Base-by-base conservation (phyloP, 257 asterid species). In the Lycium barbarum region DNA sequence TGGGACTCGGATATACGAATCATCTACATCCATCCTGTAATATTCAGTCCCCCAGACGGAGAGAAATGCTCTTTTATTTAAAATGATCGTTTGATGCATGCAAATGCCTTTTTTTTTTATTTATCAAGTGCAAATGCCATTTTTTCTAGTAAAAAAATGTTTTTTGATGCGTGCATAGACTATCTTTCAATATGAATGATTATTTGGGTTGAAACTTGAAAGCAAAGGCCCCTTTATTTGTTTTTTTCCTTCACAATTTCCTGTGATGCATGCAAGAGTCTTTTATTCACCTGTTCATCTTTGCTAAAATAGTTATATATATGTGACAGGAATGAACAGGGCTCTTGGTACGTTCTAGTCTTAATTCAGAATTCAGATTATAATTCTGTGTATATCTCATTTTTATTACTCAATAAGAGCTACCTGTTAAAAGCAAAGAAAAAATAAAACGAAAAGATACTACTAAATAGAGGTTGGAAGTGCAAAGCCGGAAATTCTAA, bases 391-490 rank as follows among this genome's bases (percentile, higher is more conserved):
- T 76, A 13, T 26, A 51, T 26, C 65, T 49, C 65, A 51, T 26
- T 76, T 73, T 26, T 53, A 76, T 47, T 33, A 8, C 82, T 15
- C 45, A 53, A 14, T 53, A 53, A 53, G 82, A 78, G 20, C 45
- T 15, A 76, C 45, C 82, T 78, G 49, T 3, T 33, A 53, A 51
- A 51, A 51, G 26, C 81, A 13, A 74, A 74, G 33, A 26, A 26
- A 59, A 59, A 59, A 0, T 6, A 18, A 10, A 40, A n/a, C 4
- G 9, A 10, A 45, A n/a, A 45, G 38, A 72, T 43, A n/a, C 57
- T 72, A 45, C 58, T 53, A 26, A 53, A 35, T 78, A 26, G 82
- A 53, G 82, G 82, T 33, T 53, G 82, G 47, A 53, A 78, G 65
- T 78, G 82, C 15, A 10, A 15, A 7, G 62, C 7, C 9, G 63